Evolutionary conservation across 179 eudicot genomes (phyloP).

Genomic region (Corrigiola litoralis): DNA sequence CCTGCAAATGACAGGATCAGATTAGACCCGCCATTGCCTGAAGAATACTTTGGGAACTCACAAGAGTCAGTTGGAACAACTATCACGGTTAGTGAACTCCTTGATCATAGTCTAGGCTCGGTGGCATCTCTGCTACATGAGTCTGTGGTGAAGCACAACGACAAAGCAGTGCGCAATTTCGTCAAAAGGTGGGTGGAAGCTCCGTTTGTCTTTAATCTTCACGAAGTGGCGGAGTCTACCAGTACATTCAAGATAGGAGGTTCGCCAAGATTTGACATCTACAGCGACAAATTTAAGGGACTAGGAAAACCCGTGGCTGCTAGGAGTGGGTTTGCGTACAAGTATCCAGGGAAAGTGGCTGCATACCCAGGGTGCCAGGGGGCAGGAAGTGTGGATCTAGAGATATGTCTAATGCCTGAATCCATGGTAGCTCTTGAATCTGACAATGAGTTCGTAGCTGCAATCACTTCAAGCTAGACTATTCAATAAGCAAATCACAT

Average conservation of each 20-base stretch:
- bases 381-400: neutral
- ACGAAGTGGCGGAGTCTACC: neutral
- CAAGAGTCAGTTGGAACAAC: neutral
- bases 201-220: neutral
- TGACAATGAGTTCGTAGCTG: neutral
- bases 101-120: neutral
- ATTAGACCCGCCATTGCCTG: neutral
- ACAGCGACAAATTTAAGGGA: neutral
- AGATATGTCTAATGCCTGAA: neutral
- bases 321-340: neutral
- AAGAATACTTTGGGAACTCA: conserved; percentile 3
- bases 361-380: neutral
- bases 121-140: neutral
- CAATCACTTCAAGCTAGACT: too few species aligned
- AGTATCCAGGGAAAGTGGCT: neutral
- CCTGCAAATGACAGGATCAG: neutral
- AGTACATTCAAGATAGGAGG: neutral
- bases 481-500: too few species aligned
- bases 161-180: neutral
- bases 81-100: neutral
- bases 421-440: neutral
- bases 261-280: neutral
- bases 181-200: neutral
- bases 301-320: neutral
- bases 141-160: neutral